These are phyloP conservation scores for Tetrahymena borealis DNA, from an alignment of 73 alveolate genomes.

Conservation along the genomic window DNA sequence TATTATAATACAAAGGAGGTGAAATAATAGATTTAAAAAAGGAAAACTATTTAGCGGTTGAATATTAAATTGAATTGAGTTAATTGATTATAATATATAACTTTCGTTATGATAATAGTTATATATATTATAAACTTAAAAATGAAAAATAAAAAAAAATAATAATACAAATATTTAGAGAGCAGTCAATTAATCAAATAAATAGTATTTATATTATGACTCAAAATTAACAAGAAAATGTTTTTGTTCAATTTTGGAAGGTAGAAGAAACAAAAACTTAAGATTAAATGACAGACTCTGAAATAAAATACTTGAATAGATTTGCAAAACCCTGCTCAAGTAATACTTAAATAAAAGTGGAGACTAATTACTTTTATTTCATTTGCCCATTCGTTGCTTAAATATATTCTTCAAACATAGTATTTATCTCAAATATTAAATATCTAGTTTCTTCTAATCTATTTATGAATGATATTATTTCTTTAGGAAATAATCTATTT, in stretches of 20 bases:
- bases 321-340: not conserved
- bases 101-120: too few relatives aligned
- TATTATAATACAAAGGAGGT: too few relatives aligned
- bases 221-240: not conserved
- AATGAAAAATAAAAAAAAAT: too few relatives aligned
- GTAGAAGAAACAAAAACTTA: not conserved
- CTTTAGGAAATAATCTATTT: not conserved
- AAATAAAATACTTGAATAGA: not conserved
- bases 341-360: not conserved
- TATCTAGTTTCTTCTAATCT: not conserved
- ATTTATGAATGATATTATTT: not conserved
- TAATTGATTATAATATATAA: too few relatives aligned
- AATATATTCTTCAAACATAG: not conserved
- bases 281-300: not conserved
- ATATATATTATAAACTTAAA: too few relatives aligned
- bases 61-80: too few relatives aligned
- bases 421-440: not conserved
- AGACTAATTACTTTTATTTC: not conserved
- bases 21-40: too few relatives aligned
- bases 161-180: not conserved
- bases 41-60: too few relatives aligned
- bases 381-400: not conserved
- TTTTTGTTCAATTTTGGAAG: not conserved
- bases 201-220: not conserved
- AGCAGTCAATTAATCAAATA: not conserved